These are phyloP conservation scores for Leccinellum albellum DNA, from an alignment of 768 basidiomycete genomes.

Conservation along the genomic window DNA sequence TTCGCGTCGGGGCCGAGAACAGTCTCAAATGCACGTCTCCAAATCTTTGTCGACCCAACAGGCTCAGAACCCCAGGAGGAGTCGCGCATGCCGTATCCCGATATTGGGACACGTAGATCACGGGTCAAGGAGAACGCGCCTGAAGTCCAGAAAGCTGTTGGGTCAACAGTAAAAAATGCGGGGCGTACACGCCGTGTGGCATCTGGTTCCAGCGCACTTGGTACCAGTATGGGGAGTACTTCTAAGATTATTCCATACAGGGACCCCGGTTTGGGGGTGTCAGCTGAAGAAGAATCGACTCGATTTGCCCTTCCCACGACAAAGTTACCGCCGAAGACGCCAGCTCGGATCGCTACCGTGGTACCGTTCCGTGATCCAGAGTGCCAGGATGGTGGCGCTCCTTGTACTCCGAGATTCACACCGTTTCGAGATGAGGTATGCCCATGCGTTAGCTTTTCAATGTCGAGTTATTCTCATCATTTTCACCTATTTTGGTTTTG, in stretches of 20 bases:
- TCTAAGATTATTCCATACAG: constrained; percentile 64
- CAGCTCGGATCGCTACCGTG: constrained; percentile 32
- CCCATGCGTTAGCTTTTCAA: constrained; percentile 8
- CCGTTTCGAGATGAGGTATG: constrained; percentile 74
- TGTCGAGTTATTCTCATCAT: constrained; percentile 7
- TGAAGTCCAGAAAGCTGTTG: constrained; percentile 64
- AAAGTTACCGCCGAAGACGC: constrained; percentile 33
- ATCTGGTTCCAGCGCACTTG: constrained; percentile 28
- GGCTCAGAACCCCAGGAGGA: constrained; percentile 47
- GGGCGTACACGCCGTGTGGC: constrained; percentile 53
- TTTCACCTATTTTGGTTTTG: not conserved
- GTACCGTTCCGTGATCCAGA: constrained; percentile 40
- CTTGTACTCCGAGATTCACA: constrained; percentile 56
- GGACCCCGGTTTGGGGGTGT: constrained; percentile 52
- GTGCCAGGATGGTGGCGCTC: constrained; percentile 22
- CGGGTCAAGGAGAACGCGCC: constrained; percentile 77
- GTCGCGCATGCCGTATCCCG: constrained; percentile 54
- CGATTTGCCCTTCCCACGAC: constrained; percentile 32
- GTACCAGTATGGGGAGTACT: constrained; percentile 25
- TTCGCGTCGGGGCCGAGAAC: constrained; percentile 33
- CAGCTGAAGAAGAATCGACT: constrained; percentile 19
- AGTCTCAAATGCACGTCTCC: constrained; percentile 55
- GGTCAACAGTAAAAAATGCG: constrained; percentile 62
- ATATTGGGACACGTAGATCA: constrained; percentile 73
- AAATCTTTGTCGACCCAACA: constrained; percentile 70